Percentiles rank a stretch among this genome's conserved stretches.
phyloP scores from a whole-genome alignment of 2,329 filamentous ascomycete species.

The Gliomastix tumulicola region DNA sequence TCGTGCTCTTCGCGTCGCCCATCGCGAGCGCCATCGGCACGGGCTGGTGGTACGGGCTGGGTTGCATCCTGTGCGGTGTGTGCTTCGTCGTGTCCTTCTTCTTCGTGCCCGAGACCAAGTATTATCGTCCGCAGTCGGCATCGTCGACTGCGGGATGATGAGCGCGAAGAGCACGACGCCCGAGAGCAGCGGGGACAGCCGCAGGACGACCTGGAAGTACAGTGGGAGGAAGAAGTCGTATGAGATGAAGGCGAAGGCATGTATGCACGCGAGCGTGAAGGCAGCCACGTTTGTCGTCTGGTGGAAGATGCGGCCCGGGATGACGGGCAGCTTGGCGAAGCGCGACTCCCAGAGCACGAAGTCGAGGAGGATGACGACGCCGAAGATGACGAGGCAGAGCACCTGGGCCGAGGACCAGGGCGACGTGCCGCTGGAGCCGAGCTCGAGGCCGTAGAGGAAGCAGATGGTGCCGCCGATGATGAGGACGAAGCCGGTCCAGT shows the following conservation, averaged over 20 bases:
- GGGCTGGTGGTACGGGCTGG: slow-evolving; percentile 33
- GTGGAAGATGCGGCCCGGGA: slow-evolving; percentile 46
- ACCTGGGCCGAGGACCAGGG: slow-evolving; percentile 46
- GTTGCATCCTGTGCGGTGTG: slow-evolving; percentile 21
- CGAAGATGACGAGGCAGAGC: slow-evolving; percentile 45
- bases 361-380: slow-evolving; percentile 27
- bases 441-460: slow-evolving; percentile 55
- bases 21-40: slow-evolving; percentile 32
- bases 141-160: slow-evolving; percentile 18
- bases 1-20: slow-evolving; percentile 28
- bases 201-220: slow-evolving; percentile 51
- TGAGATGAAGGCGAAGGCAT: slow-evolving; percentile 43
- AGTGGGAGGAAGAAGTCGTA: slow-evolving; percentile 55
- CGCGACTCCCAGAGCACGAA: slow-evolving; percentile 47
- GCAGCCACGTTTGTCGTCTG: slow-evolving; percentile 40
- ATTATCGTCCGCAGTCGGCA: too few species aligned
- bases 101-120: slow-evolving; percentile 34
- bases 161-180: slow-evolving; percentile 44
- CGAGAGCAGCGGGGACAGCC: slow-evolving; percentile 42
- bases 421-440: slow-evolving; percentile 40
- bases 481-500: slow-evolving; percentile 42
- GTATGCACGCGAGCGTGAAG: slow-evolving; percentile 22
- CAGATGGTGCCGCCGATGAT: slow-evolving; percentile 52
- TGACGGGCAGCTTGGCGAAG: slow-evolving; percentile 48
- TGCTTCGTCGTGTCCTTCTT: slow-evolving; percentile 26